phyloP scores from a whole-genome alignment of 176 grass and related monocot species.

The Musa beccarii region DNA sequence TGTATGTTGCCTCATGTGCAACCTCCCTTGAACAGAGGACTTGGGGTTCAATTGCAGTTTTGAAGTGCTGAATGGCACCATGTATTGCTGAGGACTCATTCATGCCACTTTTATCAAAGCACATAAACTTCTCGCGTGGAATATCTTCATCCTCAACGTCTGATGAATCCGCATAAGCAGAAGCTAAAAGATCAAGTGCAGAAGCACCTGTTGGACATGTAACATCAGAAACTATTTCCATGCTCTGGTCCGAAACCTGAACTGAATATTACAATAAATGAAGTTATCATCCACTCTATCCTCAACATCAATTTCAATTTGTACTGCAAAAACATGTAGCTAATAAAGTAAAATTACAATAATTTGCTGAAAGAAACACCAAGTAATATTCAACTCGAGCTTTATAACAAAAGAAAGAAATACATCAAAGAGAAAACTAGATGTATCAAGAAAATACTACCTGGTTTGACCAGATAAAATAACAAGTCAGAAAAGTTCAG shows the following conservation, averaged over 20 bases:
- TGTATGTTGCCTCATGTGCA: constrained; percentile 11
- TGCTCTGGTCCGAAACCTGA: constrained; percentile 24
- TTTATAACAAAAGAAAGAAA: background rate
- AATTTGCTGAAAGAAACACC: background rate
- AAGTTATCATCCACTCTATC: constrained; percentile 10
- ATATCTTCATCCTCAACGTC: constrained; percentile 51
- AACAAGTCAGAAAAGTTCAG: background rate
- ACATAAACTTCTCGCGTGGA: constrained; percentile 7
- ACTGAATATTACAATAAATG: constrained; percentile 22
- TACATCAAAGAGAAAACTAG: background rate
- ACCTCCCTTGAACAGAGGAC: constrained; percentile 23
- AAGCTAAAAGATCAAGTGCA: constrained; percentile 78
- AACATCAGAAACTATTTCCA: constrained; percentile 33
- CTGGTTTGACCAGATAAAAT: background rate
- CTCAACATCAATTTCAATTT: background rate
- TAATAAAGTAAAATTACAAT: background rate
- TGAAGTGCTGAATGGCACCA: constrained; percentile 19
- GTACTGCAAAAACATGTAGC: constrained; percentile 12
- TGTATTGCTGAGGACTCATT: constrained; percentile 12
- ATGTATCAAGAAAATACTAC: background rate
- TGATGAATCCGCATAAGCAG: constrained; percentile 49
- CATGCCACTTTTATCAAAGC: constrained; percentile 1
- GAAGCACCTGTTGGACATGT: constrained; percentile 36
- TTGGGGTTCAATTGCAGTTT: constrained; percentile 15
- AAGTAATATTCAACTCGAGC: background rate